phyloP scores from a whole-genome alignment of 139 green algal species.

The Ettlia oleoabundans region DNA sequence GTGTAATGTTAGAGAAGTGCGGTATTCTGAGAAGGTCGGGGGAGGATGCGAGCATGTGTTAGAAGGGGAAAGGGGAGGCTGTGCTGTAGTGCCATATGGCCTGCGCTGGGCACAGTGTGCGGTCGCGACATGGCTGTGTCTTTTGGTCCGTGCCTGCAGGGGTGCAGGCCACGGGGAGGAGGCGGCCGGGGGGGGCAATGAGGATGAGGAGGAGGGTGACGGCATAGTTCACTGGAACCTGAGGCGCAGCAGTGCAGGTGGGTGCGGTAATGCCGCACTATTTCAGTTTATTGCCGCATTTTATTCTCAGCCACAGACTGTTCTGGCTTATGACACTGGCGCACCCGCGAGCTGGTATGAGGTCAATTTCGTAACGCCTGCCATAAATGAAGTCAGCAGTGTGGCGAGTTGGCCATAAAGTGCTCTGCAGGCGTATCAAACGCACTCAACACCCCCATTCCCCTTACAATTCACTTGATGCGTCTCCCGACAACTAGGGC shows the following conservation, averaged over 20 bases:
- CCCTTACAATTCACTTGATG: neutral
- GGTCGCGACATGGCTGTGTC: neutral
- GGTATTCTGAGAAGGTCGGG: too few relatives aligned
- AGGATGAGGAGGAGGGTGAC: constrained; percentile 63
- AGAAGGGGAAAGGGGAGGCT: too few relatives aligned
- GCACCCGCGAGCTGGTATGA: too few relatives aligned
- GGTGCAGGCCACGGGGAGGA: constrained; percentile 25
- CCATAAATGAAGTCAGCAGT: too few relatives aligned
- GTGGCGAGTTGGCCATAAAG: too few relatives aligned
- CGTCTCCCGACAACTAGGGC: neutral
- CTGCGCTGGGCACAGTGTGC: too few relatives aligned
- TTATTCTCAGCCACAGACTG: neutral
- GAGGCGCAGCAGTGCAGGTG: constrained; percentile 71
- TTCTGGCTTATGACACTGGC: neutral
- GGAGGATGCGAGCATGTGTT: too few relatives aligned
- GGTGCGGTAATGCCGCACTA: neutral
- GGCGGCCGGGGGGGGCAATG: constrained; percentile 33
- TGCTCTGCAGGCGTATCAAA: too few relatives aligned
- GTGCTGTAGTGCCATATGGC: too few relatives aligned
- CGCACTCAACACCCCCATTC: neutral
- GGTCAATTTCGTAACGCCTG: too few relatives aligned
- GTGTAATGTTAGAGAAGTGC: too few relatives aligned
- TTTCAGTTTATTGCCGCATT: neutral
- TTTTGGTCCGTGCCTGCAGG: neutral
- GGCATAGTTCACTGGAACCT: constrained; percentile 85